Base-by-base conservation (phyloP, 768 basidiomycete species). In the Leccinum imitatum region DNA sequence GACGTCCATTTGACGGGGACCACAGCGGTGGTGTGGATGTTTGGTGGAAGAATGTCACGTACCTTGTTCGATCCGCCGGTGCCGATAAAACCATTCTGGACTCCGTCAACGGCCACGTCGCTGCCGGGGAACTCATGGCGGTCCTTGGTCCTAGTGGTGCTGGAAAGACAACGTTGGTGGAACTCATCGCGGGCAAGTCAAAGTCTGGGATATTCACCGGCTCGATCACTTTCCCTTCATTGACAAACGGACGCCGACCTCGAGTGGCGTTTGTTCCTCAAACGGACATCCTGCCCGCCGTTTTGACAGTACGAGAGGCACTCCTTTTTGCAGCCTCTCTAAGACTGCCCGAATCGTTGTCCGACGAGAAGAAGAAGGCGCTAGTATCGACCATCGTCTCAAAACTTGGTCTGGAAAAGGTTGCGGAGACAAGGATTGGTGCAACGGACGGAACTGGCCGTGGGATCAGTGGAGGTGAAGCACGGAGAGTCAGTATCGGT, bases 101-200 rank as follows among this genome's bases (percentile, higher is more conserved):
- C 67, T 76, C 77, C 44, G 80, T 94, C 31, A 84, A 75, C 52
- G 95, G 95, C 0, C 72, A 74, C 10, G 84, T 96, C n/a, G 75
- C 77, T 3, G 84, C 92, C 0, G 94, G 95, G 10, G 84, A 90
- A 61, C 86, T 97, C 79, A 87, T 93, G 82, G 91, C 91, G n/a
- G 85, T 97, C 57, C 82, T 98, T 3, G 95, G 95, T 1, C 94
- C 95, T 0, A 91, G 90, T 65, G 95, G 94, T 79, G 92, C 93
- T 17, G 94, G 94, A 47, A 96, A 96, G 73, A 93, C 91, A 0
- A 94, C 95, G 0, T 78, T 98, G 39, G 87, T 97, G 17, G 95
- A 98, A 68, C 85, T 97, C 39, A 82, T 98, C 10, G 91, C 94
- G 0, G 87, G 89, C 2, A 95, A 90, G 71, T 77, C 76, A 64